Base-by-base conservation (phyloP, 179 eudicot species). In the Beta corolliflora region DNA sequence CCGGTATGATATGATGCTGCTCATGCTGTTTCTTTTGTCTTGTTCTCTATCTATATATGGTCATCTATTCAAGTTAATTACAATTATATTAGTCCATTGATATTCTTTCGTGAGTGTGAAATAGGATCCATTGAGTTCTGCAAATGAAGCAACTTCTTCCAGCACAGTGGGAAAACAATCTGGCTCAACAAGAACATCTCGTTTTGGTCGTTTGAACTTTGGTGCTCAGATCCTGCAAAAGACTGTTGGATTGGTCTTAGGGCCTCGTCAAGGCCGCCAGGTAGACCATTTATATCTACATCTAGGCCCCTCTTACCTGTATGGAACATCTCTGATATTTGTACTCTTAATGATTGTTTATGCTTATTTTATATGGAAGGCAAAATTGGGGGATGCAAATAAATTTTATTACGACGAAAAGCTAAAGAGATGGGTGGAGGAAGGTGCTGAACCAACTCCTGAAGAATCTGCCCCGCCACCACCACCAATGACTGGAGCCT, bases 341-440 rank as follows among this genome's bases (percentile, higher is more conserved):
- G 50, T 68, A 13, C 61, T 36, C 65, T 75, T 36, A 41, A 7
- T 75, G 31, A 79, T 79, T 55, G 41, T 21, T 75, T 61, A 68
- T 36, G 29, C 74, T 19, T 73, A 31, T 61, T 67, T 36, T 36
- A 36, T 79, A 41, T 71, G 84, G 29, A 71, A 95, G 99, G 99
- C 99, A 75, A 96, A 96, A 83, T 85, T 96, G 86, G 99, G 99
- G 46, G 96, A 93, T 5, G 25, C 84, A 70, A 96, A 96, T 84
- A 93, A 89, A 81, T 96, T 96, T 72, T 94, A 96, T 81, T 96
- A 92, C 74, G 97, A 96, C 71, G 96, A 94, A 77, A 92, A 94
- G 76, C 97, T 92, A 25, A 94, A 93, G 90, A 92, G 96, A 91
- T 96, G 99, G 99, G 97, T 96, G 68, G 99, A 96, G 89, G 96